Conservation (phyloP, 345 rosid genomes). For the Raphanus sativus region DNA sequence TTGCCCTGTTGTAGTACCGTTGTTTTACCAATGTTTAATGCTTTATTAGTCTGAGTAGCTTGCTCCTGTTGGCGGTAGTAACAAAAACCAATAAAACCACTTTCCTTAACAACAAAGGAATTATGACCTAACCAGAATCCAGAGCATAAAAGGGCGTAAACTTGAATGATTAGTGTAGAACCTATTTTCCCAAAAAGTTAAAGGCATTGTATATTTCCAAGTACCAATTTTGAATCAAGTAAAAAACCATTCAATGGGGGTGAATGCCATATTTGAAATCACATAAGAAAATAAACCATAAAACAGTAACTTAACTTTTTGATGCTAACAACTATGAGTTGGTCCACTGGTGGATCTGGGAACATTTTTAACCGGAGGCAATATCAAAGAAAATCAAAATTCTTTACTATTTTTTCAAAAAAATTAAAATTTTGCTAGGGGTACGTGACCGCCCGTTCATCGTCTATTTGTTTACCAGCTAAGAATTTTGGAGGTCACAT, state of each 20-base stretch:
- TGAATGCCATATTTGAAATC: conserved; percentile 12
- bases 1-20: background rate
- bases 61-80: conserved; percentile 24
- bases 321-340: background rate
- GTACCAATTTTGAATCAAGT: conserved; percentile 33
- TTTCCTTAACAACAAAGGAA: conserved; percentile 45
- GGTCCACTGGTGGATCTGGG: background rate
- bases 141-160: conserved; percentile 29
- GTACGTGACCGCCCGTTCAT: too few species aligned
- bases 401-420: too few species aligned
- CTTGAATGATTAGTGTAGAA: conserved; percentile 22
- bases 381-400: too few species aligned
- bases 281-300: background rate
- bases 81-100: conserved; percentile 25
- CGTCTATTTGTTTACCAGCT: background rate
- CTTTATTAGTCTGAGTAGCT: conserved; percentile 39
- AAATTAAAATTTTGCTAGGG: background rate
- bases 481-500: background rate
- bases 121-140: conserved; percentile 26
- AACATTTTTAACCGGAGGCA: too few species aligned
- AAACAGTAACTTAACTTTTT: background rate
- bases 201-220: conserved; percentile 27
- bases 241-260: background rate
- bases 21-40: conserved; percentile 34
- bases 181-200: conserved; percentile 14